phyloP scores from a whole-genome alignment of 768 basidiomycete genomes.

The Suillus hirtellus region DNA sequence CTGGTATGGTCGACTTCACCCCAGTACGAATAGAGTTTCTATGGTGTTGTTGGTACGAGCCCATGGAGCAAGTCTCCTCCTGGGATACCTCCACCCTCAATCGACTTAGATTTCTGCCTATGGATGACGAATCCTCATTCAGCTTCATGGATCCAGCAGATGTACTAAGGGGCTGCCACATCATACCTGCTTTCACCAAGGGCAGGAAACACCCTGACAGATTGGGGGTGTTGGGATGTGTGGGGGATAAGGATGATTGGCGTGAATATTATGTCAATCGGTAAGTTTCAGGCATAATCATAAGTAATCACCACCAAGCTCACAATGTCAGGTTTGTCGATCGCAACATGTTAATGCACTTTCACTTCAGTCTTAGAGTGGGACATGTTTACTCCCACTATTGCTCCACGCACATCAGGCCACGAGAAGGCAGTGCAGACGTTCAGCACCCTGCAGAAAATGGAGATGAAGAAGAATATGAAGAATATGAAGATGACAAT shows the following conservation, averaged over 20 bases:
- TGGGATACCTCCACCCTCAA: conserved; percentile 6
- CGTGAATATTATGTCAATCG: neutral
- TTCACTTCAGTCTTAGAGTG: neutral
- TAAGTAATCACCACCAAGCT: neutral
- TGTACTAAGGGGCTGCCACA: conserved; percentile 6
- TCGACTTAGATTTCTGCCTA: conserved; percentile 4
- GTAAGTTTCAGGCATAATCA: neutral
- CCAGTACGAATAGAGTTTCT: conserved; percentile 6
- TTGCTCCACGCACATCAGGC: too few species aligned
- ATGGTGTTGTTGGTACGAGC: conserved; percentile 8
- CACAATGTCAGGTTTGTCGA: neutral
- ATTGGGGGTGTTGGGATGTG: neutral
- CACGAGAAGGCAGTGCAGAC: neutral
- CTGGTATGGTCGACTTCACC: neutral
- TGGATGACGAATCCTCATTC: conserved; percentile 3
- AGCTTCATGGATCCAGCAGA: conserved; percentile 10
- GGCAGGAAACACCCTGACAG: conserved; percentile 6
- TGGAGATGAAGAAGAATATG: too few species aligned
- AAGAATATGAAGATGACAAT: neutral
- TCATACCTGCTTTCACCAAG: conserved; percentile 10
- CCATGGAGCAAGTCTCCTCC: neutral
- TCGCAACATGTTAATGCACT: conserved; percentile 6
- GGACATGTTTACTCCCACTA: neutral
- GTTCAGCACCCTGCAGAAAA: neutral
- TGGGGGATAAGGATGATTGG: conserved; percentile 1